Evolutionary conservation across 352 stramenopile species (phyloP).

Genomic region (Saprolegnia parasitica): DNA sequence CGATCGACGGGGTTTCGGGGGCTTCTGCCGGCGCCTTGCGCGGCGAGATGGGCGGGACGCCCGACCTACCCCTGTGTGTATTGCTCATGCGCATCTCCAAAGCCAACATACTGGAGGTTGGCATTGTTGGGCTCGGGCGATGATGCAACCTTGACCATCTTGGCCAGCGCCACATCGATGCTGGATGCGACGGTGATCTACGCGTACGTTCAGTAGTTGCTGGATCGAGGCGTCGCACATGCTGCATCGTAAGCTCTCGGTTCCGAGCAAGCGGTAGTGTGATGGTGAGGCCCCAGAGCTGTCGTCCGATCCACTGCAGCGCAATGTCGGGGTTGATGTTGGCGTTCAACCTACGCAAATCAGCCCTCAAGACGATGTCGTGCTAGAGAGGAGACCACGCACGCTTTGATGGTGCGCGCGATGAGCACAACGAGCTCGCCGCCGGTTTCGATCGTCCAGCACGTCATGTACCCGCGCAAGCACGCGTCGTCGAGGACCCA

Average conservation of each 20-base stretch:
- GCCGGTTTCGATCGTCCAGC: conserved; percentile 66
- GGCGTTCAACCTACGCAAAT: conserved; percentile 20
- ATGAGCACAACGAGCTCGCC: conserved; percentile 58
- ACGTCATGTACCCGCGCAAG: conserved; percentile 68
- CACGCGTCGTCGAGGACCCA: conserved; percentile 71
- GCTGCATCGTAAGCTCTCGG: conserved; percentile 57
- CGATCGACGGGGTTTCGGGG: background rate
- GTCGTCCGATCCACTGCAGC: conserved; percentile 67
- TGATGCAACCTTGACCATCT: conserved; percentile 28
- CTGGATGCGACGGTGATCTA: conserved; percentile 44
- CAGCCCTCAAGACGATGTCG: background rate
- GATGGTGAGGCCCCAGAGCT: conserved; percentile 68
- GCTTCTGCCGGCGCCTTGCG: conserved; percentile 10
- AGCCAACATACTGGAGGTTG: too few species aligned
- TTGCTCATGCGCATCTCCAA: too few species aligned
- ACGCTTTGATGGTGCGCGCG: conserved; percentile 32
- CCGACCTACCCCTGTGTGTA: background rate
- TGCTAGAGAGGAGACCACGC: background rate
- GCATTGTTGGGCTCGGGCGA: background rate
- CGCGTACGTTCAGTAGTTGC: background rate
- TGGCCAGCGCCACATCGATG: conserved; percentile 60
- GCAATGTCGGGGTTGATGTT: conserved; percentile 66
- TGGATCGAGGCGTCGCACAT: conserved; percentile 26
- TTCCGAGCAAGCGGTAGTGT: conserved; percentile 52
- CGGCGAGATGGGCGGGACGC: background rate